These are phyloP conservation scores for Saturnispora besseyi DNA, from an alignment of 805 yeast genomes.

Conservation along the genomic window DNA sequence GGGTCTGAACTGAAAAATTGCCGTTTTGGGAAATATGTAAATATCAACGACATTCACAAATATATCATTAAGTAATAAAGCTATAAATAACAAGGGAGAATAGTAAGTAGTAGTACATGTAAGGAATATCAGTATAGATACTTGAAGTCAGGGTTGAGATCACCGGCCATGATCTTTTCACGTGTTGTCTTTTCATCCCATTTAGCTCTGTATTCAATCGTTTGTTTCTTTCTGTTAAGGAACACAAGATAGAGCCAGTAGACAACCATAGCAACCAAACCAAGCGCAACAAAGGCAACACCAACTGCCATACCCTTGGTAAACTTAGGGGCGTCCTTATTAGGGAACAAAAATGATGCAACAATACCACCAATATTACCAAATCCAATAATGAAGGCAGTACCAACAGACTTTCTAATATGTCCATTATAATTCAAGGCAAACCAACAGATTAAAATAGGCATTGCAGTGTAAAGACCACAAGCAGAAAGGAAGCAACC, in stretches of 20 bases:
- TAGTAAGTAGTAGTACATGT: background rate
- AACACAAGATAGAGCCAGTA: conserved; percentile 27
- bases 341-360: conserved; percentile 47
- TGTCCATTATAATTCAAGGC: conserved; percentile 58
- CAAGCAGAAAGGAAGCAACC: conserved; percentile 53
- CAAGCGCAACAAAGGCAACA: conserved; percentile 37
- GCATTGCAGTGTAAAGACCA: conserved; percentile 61
- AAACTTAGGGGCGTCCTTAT: conserved; percentile 51
- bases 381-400: conserved; percentile 53
- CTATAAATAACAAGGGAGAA: background rate
- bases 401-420: conserved; percentile 41
- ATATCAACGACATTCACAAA: background rate
- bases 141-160: conserved; percentile 36
- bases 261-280: conserved; percentile 29
- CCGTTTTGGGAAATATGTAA: background rate
- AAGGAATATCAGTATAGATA: conserved; percentile 32
- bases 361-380: conserved; percentile 70
- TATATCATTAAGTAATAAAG: background rate
- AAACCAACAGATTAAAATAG: conserved; percentile 60
- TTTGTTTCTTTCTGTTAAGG: conserved; percentile 31
- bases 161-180: conserved; percentile 27
- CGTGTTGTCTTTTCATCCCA: conserved; percentile 25
- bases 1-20: background rate
- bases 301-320: conserved; percentile 44
- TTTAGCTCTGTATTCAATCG: conserved; percentile 21